Evolutionary conservation across 495 filamentous ascomycete species (phyloP).

Genomic region (Pseudevernia furfuracea): DNA sequence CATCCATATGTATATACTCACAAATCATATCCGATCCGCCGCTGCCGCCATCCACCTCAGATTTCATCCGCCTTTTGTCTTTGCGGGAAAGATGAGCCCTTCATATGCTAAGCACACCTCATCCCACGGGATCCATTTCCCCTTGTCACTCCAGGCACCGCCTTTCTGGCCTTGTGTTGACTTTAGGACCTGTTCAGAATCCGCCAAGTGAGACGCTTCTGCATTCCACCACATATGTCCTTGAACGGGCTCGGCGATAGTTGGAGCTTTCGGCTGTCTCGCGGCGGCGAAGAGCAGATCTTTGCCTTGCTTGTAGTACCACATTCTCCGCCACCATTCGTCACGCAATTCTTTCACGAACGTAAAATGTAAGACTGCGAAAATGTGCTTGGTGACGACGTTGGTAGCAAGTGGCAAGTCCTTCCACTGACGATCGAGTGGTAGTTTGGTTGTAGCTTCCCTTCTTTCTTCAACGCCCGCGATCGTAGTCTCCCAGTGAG

Average conservation of each 20-base stretch:
- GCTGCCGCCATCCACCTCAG: not conserved
- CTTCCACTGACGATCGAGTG: slow-evolving; percentile 22
- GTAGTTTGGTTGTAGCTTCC: slow-evolving; percentile 25
- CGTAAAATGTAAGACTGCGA: slow-evolving; percentile 24
- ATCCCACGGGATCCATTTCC: slow-evolving; percentile 21
- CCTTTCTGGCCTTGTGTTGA: slow-evolving; percentile 15
- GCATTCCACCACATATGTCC: slow-evolving; percentile 21
- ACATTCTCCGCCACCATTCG: slow-evolving; percentile 23
- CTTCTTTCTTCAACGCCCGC: slow-evolving; percentile 19
- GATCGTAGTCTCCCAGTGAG: slow-evolving; percentile 29
- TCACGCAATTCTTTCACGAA: slow-evolving; percentile 22
- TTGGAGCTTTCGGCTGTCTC: slow-evolving; percentile 9
- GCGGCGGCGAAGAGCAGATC: slow-evolving; percentile 20
- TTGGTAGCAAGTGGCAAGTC: slow-evolving; percentile 23
- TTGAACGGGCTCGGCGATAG: slow-evolving; percentile 16
- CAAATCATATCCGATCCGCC: not conserved
- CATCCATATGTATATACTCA: not conserved
- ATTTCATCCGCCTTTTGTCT: not conserved
- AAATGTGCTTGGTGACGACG: slow-evolving; percentile 21
- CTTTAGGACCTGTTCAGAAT: slow-evolving; percentile 19
- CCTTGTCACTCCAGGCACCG: slow-evolving; percentile 19
- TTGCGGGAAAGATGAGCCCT: slow-evolving; percentile 3
- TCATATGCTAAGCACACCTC: slow-evolving; percentile 19
- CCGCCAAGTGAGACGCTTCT: slow-evolving; percentile 15
- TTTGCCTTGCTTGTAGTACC: slow-evolving; percentile 22